phyloP scores from a whole-genome alignment of 176 grass and related monocot genomes.

The Phragmites australis region DNA sequence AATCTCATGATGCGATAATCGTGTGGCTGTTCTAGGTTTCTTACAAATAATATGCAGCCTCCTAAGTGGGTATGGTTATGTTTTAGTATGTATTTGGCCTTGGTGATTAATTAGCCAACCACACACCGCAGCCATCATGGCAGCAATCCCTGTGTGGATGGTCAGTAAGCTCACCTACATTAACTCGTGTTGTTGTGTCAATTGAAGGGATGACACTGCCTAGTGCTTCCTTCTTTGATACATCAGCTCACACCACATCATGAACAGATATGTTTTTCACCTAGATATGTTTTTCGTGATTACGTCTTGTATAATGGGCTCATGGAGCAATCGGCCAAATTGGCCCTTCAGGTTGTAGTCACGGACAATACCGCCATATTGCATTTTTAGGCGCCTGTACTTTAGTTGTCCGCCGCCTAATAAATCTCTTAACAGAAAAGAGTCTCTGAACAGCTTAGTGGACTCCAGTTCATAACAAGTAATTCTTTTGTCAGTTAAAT shows the following conservation, averaged over 20 bases:
- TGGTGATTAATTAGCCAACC: conserved; percentile 61
- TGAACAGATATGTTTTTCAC: no score
- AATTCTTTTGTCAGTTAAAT: not conserved
- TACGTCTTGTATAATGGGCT: conserved; percentile 6
- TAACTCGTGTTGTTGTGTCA: conserved; percentile 36
- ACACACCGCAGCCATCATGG: conserved; percentile 37
- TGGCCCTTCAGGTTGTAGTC: not conserved
- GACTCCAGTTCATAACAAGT: not conserved
- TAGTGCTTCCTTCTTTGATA: conserved; percentile 12
- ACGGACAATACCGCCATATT: not conserved
- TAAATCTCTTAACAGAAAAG: not conserved
- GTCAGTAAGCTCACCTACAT: conserved; percentile 56
- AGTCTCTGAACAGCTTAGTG: not conserved
- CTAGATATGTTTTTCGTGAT: not conserved
- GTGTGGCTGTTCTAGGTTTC: not conserved
- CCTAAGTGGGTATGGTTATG: not conserved
- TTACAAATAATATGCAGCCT: not conserved
- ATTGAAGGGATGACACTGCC: conserved; percentile 17
- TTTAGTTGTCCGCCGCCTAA: not conserved
- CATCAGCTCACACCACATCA: no score
- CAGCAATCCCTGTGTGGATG: conserved; percentile 49
- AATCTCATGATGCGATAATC: not conserved
- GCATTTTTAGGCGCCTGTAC: not conserved
- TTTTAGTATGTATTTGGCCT: not conserved
- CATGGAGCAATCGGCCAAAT: not conserved